Evolutionary conservation across 441 rosid species (phyloP).

Genomic region (Dalechampia spathulata): DNA sequence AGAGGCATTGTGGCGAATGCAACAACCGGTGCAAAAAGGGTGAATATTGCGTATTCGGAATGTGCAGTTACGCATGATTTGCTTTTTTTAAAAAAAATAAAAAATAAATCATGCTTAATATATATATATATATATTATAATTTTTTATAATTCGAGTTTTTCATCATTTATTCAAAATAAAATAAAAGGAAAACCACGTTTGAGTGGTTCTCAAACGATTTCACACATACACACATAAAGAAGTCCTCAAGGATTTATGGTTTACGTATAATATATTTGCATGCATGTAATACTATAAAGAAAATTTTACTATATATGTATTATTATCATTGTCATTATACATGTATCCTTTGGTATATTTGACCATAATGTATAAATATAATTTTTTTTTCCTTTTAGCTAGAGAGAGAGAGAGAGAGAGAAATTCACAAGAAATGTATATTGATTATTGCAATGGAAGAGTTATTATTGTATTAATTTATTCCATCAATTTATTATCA

Average conservation of each 20-base stretch:
- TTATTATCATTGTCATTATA: no score
- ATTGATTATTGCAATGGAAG: no score
- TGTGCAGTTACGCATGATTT: conserved; percentile 25
- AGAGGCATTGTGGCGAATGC: conserved; percentile 28
- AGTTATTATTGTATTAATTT: no score
- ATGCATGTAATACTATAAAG: background rate
- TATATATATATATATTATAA: no score
- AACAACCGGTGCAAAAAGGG: conserved; percentile 19
- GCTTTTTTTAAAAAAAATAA: no score
- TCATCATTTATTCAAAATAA: conserved; percentile 7
- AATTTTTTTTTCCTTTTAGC: no score
- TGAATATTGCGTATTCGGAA: conserved; percentile 19
- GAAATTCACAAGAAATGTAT: no score
- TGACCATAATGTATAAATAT: no score
- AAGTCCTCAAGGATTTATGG: background rate
- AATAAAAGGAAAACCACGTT: conserved; percentile 6
- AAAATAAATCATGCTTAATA: no score
- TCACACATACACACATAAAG: background rate
- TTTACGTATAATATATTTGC: background rate
- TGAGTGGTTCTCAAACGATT: conserved; percentile 1
- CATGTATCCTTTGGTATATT: background rate
- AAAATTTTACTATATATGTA: no score
- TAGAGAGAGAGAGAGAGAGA: background rate
- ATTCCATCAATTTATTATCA: no score
- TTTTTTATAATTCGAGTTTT: background rate